Conservation (phyloP, 2,329 filamentous ascomycete species). For the Aspergillus sp. region DNA sequence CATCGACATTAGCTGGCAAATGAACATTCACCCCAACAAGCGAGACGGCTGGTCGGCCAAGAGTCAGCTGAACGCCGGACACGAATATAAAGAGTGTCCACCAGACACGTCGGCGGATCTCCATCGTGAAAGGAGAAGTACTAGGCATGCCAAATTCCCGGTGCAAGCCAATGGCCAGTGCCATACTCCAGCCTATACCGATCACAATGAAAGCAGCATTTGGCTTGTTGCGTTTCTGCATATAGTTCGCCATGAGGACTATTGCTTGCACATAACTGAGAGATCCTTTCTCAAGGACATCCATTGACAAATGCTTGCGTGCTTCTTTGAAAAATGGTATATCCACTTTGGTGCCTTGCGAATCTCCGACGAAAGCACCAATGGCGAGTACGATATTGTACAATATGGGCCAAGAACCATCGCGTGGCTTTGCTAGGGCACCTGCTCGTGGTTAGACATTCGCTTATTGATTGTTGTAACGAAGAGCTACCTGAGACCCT, state of each 20-base stretch:
- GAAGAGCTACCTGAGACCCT: conserved; percentile 15
- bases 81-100: conserved; percentile 26
- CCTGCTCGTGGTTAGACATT: conserved; percentile 9
- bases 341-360: conserved; percentile 19
- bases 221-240: conserved; percentile 25
- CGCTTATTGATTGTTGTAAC: background rate
- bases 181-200: conserved; percentile 24
- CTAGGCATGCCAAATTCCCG: conserved; percentile 26
- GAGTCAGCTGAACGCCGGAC: conserved; percentile 20
- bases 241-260: conserved; percentile 21
- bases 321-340: conserved; percentile 22
- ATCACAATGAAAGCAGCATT: conserved; percentile 23
- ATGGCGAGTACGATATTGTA: conserved; percentile 23
- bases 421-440: conserved; percentile 20
- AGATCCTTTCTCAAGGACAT: conserved; percentile 23
- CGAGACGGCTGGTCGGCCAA: conserved; percentile 22
- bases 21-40: conserved; percentile 22
- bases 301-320: conserved; percentile 22
- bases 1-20: conserved; percentile 21
- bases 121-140: conserved; percentile 24
- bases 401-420: conserved; percentile 22
- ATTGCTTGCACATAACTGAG: conserved; percentile 24
- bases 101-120: conserved; percentile 23
- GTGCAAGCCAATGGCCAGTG: conserved; percentile 21
- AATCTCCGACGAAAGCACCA: conserved; percentile 22